Percentiles rank a stretch among this genome's conserved stretches.
These are phyloP conservation scores for Agrostemma githago DNA, from an alignment of 148 eudicot genomes.

Conservation along the genomic window DNA sequence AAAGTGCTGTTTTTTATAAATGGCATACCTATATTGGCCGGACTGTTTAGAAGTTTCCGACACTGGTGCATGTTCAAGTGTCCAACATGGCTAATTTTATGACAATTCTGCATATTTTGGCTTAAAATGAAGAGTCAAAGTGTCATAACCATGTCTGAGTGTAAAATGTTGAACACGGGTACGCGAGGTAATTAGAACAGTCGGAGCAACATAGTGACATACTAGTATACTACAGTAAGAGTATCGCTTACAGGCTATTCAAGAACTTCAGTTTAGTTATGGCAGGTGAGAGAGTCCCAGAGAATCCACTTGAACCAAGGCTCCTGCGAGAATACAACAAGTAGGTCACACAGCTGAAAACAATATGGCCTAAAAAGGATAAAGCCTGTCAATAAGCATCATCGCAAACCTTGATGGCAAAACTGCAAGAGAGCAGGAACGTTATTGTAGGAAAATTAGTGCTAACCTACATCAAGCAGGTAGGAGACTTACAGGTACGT, in stretches of 20 bases:
- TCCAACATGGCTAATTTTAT: too few relatives aligned
- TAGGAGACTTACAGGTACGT: slow-evolving; percentile 55
- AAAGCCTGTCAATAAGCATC: slow-evolving; percentile 4
- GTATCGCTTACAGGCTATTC: slow-evolving; percentile 61
- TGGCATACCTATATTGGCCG: too few relatives aligned
- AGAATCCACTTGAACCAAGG: slow-evolving; percentile 66
- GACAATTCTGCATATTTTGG: too few relatives aligned
- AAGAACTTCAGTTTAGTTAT: slow-evolving; percentile 68
- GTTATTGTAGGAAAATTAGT: background rate
- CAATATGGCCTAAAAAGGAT: background rate
- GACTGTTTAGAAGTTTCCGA: too few relatives aligned
- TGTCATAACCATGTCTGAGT: too few relatives aligned
- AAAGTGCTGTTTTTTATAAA: background rate
- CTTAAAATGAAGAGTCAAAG: too few relatives aligned
- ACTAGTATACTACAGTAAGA: background rate
- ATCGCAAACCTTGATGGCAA: background rate
- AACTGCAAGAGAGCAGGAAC: background rate
- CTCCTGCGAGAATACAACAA: slow-evolving; percentile 47
- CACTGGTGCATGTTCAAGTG: too few relatives aligned
- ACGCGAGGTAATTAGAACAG: too few relatives aligned
- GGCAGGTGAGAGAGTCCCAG: slow-evolving; percentile 74
- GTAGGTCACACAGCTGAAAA: background rate
- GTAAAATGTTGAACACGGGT: too few relatives aligned
- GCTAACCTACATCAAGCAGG: background rate
- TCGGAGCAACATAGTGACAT: too few relatives aligned